Percentiles rank a stretch among this genome's conserved stretches.
phyloP scores from a whole-genome alignment of 768 basidiomycete species.

The Phallus indusiatus region DNA sequence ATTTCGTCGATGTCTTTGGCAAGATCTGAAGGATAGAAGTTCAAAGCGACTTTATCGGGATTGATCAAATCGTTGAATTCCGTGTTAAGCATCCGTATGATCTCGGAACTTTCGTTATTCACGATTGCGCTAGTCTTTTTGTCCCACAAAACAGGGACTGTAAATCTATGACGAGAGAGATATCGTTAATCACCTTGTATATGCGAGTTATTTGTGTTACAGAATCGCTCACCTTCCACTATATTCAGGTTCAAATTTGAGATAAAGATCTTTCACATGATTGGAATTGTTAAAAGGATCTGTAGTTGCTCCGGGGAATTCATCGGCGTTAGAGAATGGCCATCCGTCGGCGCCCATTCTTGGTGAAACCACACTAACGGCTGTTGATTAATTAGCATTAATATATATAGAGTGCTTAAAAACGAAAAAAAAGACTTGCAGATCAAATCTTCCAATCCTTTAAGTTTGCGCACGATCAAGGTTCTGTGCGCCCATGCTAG shows the following conservation, averaged over 20 bases:
- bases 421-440: slow-evolving; percentile 41
- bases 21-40: slow-evolving; percentile 71
- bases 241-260: slow-evolving; percentile 65
- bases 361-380: slow-evolving; percentile 75
- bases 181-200: not conserved
- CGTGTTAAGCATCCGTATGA: slow-evolving; percentile 88
- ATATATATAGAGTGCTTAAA: not conserved
- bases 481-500: slow-evolving; percentile 90
- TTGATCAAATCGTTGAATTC: slow-evolving; percentile 71
- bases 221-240: slow-evolving; percentile 45
- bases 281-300: slow-evolving; percentile 64
- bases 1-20: slow-evolving; percentile 71
- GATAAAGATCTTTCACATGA: slow-evolving; percentile 81
- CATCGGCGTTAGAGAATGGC: slow-evolving; percentile 68
- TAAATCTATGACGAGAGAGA: slow-evolving; percentile 47
- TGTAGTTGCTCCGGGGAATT: slow-evolving; percentile 61
- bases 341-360: slow-evolving; percentile 78
- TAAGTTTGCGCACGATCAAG: slow-evolving; percentile 81
- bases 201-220: not conserved
- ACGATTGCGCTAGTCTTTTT: slow-evolving; percentile 81
- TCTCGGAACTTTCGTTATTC: slow-evolving; percentile 93
- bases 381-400: slow-evolving; percentile 27
- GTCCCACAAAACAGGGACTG: slow-evolving; percentile 90
- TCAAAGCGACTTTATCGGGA: slow-evolving; percentile 45
- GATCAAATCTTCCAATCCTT: slow-evolving; percentile 81